phyloP scores from a whole-genome alignment of 2,329 filamentous ascomycete species.

The Nannizzia gypsea region DNA sequence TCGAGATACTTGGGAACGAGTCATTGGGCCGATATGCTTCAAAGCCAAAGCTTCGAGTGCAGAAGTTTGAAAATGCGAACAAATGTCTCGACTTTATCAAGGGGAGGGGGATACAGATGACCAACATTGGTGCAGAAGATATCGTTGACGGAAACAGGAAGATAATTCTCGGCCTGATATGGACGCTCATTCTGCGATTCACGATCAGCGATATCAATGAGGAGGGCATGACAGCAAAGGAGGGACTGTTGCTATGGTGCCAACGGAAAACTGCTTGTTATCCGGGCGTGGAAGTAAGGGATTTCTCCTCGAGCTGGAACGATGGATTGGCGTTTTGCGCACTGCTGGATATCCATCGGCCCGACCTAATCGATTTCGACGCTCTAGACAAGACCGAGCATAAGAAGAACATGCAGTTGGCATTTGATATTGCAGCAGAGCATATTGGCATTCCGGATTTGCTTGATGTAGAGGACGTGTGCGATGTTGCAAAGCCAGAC shows the following conservation, averaged over 20 bases:
- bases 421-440: slow-evolving; percentile 89
- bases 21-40: slow-evolving; percentile 94
- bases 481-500: slow-evolving; percentile 89
- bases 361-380: slow-evolving; percentile 95
- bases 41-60: slow-evolving; percentile 89
- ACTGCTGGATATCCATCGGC: slow-evolving; percentile 88
- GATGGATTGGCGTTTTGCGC: slow-evolving; percentile 95
- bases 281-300: slow-evolving; percentile 86
- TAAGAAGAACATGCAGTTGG: slow-evolving; percentile 92
- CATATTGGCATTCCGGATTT: slow-evolving; percentile 95
- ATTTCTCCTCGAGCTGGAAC: slow-evolving; percentile 96
- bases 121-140: slow-evolving; percentile 96
- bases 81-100: slow-evolving; percentile 89
- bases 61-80: slow-evolving; percentile 97
- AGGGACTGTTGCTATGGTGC: slow-evolving; percentile 90
- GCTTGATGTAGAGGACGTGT: slow-evolving; percentile 95
- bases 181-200: slow-evolving; percentile 94
- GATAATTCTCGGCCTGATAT: slow-evolving; percentile 93
- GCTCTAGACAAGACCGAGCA: slow-evolving; percentile 87
- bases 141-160: slow-evolving; percentile 96
- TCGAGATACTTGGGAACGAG: slow-evolving; percentile 90
- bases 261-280: slow-evolving; percentile 98
- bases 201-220: slow-evolving; percentile 98
- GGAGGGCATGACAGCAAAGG: slow-evolving; percentile 94
- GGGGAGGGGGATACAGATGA: slow-evolving; percentile 84